A percentile compares a stretch with the other conserved stretches of the same genome.
Evolutionary conservation across 257 asterid species (phyloP).

Genomic region (Gentiana dahurica): DNA sequence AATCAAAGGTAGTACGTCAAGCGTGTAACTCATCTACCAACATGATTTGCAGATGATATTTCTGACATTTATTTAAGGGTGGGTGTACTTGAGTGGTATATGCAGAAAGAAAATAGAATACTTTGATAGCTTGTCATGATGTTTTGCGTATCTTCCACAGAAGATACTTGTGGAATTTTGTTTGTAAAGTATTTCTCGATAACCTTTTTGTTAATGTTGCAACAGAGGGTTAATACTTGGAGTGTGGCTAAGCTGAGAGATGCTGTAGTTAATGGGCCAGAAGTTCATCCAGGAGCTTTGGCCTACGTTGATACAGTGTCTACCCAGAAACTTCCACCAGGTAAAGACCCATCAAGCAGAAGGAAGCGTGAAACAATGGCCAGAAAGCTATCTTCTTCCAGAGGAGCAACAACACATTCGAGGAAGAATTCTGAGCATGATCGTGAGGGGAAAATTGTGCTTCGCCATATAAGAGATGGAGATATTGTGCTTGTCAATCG

Average conservation of each 20-base stretch:
- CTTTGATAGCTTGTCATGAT: not conserved
- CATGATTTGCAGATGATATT: too few relatives aligned
- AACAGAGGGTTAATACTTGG: constrained; percentile 97
- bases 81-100: not conserved
- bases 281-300: constrained; percentile 81
- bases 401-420: constrained; percentile 49
- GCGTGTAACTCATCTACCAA: too few relatives aligned
- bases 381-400: constrained; percentile 77
- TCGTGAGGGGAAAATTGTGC: constrained; percentile 74
- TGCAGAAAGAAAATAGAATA: not conserved
- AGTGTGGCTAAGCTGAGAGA: constrained; percentile 68
- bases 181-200: not conserved
- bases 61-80: too few relatives aligned
- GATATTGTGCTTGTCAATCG: constrained; percentile 96
- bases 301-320: constrained; percentile 58
- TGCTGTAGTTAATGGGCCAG: constrained; percentile 84
- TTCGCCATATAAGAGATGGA: constrained; percentile 94
- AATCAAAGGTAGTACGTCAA: too few relatives aligned
- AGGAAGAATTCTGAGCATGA: constrained; percentile 58
- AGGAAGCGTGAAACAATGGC: constrained; percentile 55
- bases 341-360: constrained; percentile 6
- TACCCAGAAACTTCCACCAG: constrained; percentile 33
- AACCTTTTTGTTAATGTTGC: constrained; percentile 7
- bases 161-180: not conserved
- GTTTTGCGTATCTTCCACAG: not conserved